Percentiles rank a stretch among this genome's conserved stretches.
phyloP scores from a whole-genome alignment of 352 stramenopile genomes.

The Globisporangium splendens region DNA sequence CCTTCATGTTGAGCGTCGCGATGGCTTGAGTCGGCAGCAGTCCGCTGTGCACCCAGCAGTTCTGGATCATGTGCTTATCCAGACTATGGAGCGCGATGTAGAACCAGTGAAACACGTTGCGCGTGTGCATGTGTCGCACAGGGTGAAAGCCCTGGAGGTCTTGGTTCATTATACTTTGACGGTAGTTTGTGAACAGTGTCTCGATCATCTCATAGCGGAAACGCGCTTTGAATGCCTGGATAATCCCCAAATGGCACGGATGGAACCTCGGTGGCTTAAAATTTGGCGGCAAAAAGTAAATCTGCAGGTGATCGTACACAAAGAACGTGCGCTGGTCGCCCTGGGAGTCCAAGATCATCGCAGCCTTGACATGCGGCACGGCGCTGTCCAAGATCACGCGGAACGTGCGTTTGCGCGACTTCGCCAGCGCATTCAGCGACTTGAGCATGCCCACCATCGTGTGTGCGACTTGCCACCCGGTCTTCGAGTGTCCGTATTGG shows the following conservation, averaged over 20 bases:
- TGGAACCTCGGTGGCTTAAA: slow-evolving; percentile 74
- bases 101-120: slow-evolving; percentile 86
- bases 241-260: slow-evolving; percentile 67
- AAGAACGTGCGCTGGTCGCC: slow-evolving; percentile 86
- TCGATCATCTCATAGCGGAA: slow-evolving; percentile 81
- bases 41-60: slow-evolving; percentile 70
- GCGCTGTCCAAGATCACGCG: slow-evolving; percentile 78
- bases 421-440: slow-evolving; percentile 66
- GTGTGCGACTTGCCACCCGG: slow-evolving; percentile 72
- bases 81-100: slow-evolving; percentile 71
- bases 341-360: slow-evolving; percentile 83
- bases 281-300: slow-evolving; percentile 81
- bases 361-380: slow-evolving; percentile 80
- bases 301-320: slow-evolving; percentile 75
- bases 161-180: slow-evolving; percentile 42
- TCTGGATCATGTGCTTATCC: slow-evolving; percentile 62
- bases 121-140: slow-evolving; percentile 53
- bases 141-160: slow-evolving; percentile 47
- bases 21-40: slow-evolving; percentile 63
- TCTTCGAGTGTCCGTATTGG: slow-evolving; percentile 81
- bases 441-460: slow-evolving; percentile 81
- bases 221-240: slow-evolving; percentile 75
- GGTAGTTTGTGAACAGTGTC: slow-evolving; percentile 66
- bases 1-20: slow-evolving; percentile 64
- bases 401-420: slow-evolving; percentile 72